These are phyloP conservation scores for Helicocarpus griseus DNA, from an alignment of 2,329 filamentous ascomycete genomes.

Conservation along the genomic window DNA sequence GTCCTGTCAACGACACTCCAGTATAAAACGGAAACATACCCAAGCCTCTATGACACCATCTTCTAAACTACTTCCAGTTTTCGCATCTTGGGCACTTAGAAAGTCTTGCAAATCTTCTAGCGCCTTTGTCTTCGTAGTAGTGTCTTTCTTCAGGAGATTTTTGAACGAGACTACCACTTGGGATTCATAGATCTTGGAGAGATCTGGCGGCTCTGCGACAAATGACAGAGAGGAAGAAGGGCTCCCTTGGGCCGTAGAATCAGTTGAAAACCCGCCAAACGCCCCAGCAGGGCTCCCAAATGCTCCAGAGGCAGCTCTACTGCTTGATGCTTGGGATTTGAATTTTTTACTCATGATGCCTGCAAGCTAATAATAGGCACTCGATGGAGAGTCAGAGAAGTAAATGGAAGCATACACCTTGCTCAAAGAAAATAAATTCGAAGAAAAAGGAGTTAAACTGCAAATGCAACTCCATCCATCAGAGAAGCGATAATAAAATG, in stretches of 20 bases:
- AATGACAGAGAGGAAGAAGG: constrained; percentile 66
- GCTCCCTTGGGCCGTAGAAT: constrained; percentile 30
- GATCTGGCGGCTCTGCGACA: constrained; percentile 73
- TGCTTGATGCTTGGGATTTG: constrained; percentile 56
- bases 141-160: constrained; percentile 85
- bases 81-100: constrained; percentile 45
- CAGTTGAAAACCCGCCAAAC: constrained; percentile 32
- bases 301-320: constrained; percentile 43
- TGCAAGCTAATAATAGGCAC: constrained; percentile 15
- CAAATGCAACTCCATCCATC: not conserved
- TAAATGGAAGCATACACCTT: not conserved
- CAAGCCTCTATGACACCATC: constrained; percentile 80
- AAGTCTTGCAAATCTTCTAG: constrained; percentile 71
- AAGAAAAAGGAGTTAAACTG: not conserved
- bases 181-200: constrained; percentile 65
- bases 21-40: constrained; percentile 46
- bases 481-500: not conserved
- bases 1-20: constrained; percentile 20
- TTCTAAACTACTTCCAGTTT: constrained; percentile 58
- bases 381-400: not conserved
- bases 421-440: not conserved
- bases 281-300: constrained; percentile 34
- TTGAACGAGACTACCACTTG: constrained; percentile 86
- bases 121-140: constrained; percentile 81
- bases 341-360: constrained; percentile 50